These are phyloP conservation scores for Mycotypha africana DNA, from an alignment of 371 early-diverging fungal species.

Conservation along the genomic window DNA sequence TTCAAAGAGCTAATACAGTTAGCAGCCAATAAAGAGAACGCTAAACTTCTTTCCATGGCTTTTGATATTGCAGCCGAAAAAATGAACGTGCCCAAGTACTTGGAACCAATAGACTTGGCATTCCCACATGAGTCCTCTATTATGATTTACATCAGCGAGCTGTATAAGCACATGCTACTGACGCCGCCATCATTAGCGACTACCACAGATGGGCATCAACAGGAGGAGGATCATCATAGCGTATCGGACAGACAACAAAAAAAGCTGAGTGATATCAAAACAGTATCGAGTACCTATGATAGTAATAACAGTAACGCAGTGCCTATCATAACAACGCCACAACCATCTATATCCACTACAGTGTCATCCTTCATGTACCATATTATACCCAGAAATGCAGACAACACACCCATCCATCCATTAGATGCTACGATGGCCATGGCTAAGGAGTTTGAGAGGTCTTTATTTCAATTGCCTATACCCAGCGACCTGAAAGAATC, in stretches of 20 bases:
- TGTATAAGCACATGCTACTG: conserved; percentile 39
- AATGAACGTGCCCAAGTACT: conserved; percentile 29
- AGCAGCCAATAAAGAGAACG: conserved; percentile 15
- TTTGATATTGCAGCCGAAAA: conserved; percentile 32
- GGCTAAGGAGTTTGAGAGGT: conserved; percentile 6
- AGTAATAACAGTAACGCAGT: no score
- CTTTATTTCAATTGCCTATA: conserved; percentile 3
- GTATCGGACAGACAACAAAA: no score
- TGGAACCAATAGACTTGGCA: conserved; percentile 39
- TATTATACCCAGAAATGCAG: conserved; percentile 3
- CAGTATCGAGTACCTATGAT: no score
- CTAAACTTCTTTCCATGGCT: conserved; percentile 16
- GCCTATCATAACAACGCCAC: no score
- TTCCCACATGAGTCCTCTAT: conserved; percentile 45
- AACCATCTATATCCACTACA: no score
- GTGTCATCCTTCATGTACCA: no score
- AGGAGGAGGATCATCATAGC: no score
- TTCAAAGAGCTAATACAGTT: conserved; percentile 25
- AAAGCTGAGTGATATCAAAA: conserved; percentile 5
- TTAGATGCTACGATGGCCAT: conserved; percentile 28
- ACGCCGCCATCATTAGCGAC: no score
- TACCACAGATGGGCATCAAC: no score
- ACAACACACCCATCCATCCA: conserved; percentile 19
- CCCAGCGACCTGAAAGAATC: neutral
- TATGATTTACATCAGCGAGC: conserved; percentile 44